Conservation (phyloP, 2,329 filamentous ascomycete species). For the Claviceps lovelessii region DNA sequence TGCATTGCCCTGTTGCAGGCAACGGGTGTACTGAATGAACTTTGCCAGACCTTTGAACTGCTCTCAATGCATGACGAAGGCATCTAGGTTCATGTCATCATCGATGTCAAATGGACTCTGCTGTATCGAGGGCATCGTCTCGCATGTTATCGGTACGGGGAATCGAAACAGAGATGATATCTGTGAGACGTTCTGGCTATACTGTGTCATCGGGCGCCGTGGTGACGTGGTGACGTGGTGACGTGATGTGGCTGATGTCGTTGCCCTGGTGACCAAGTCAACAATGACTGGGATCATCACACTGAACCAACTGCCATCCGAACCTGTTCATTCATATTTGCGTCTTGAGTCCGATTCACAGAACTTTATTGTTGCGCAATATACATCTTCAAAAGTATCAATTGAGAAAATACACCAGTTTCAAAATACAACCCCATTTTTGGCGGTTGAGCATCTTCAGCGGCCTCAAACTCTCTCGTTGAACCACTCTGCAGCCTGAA, state of each 20-base stretch:
- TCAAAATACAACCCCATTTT: constrained; percentile 6
- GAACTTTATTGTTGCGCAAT: constrained; percentile 7
- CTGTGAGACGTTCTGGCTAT: constrained; percentile 4
- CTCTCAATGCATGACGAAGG: neutral
- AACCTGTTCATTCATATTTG: constrained; percentile 11
- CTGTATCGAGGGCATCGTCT: neutral
- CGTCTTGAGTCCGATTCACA: constrained; percentile 11
- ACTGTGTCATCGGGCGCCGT: constrained; percentile 5
- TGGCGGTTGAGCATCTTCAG: constrained; percentile 6
- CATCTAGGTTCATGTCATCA: neutral
- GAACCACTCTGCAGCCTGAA: constrained; percentile 16
- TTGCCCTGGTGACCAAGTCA: constrained; percentile 22
- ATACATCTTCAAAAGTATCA: constrained; percentile 1
- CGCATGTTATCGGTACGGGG: neutral
- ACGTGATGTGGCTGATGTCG: constrained; percentile 3
- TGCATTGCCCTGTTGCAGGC: neutral
- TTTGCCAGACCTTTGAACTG: neutral
- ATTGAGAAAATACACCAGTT: constrained; percentile 1
- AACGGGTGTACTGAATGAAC: neutral
- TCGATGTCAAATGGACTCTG: neutral
- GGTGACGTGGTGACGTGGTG: constrained; percentile 8
- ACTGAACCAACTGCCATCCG: constrained; percentile 7
- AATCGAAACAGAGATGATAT: neutral
- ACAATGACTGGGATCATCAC: constrained; percentile 15
- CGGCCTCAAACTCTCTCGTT: constrained; percentile 10